Evolutionary conservation across 106 monocot species (phyloP).

Genomic region (Dendrobium nobile): DNA sequence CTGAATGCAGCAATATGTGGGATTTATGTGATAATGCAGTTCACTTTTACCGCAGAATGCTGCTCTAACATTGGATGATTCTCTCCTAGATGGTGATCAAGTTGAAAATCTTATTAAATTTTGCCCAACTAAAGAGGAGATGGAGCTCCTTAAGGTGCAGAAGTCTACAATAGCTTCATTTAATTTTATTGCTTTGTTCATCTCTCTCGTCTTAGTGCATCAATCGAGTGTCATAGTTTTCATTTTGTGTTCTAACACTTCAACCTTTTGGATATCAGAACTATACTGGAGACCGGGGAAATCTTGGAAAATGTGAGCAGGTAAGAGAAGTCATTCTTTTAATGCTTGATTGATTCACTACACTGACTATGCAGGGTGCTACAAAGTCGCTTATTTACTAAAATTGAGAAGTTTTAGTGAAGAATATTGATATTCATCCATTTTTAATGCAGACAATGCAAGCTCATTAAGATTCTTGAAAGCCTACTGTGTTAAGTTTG

Average conservation of each 20-base stretch:
- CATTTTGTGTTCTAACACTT: neutral
- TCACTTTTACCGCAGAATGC: conserved; percentile 35
- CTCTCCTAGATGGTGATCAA: conserved; percentile 78
- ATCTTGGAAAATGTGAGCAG: conserved; percentile 71
- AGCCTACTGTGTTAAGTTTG: neutral
- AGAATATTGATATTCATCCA: neutral
- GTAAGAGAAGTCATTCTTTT: neutral
- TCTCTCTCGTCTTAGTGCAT: neutral
- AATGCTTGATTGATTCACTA: neutral
- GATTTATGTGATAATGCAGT: neutral
- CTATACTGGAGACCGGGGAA: conserved; percentile 73
- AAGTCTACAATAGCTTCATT: neutral
- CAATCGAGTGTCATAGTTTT: neutral
- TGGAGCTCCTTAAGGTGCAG: conserved; percentile 73
- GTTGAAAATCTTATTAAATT: conserved; percentile 81
- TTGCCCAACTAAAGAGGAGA: conserved; percentile 90
- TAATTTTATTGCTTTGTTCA: conserved; percentile 7
- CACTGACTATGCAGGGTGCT: neutral
- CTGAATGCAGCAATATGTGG: neutral
- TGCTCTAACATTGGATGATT: conserved; percentile 76
- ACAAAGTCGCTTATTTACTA: neutral
- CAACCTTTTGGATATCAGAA: conserved; percentile 25
- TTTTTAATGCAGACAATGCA: neutral
- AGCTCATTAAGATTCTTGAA: neutral
- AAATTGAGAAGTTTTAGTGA: neutral